Evolutionary conservation across 2,329 filamentous ascomycete species (phyloP).

Genomic region (Alternaria panax): DNA sequence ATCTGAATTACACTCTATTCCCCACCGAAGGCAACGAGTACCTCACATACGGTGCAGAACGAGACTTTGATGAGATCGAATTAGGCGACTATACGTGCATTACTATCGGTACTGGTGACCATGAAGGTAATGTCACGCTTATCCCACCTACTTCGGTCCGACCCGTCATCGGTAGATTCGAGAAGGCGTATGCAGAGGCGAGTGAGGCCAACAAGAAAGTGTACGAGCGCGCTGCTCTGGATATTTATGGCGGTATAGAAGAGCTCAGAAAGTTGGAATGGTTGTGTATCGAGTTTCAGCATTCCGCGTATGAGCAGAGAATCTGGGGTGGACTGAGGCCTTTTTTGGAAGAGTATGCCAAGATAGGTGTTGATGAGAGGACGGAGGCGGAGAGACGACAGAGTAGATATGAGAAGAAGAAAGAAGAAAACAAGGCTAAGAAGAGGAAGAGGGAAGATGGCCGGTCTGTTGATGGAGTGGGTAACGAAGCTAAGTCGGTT

Average conservation of each 20-base stretch:
- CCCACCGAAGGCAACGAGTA: neutral
- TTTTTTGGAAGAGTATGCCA: neutral
- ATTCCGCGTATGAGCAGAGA: slow-evolving; percentile 3
- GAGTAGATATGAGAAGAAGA: neutral
- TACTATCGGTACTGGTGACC: slow-evolving; percentile 10
- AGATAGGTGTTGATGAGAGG: neutral
- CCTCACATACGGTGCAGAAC: neutral
- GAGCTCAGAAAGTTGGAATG: slow-evolving; percentile 10
- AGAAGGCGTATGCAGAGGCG: slow-evolving; percentile 8
- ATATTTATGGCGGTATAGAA: slow-evolving; percentile 10
- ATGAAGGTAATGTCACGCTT: slow-evolving; percentile 8
- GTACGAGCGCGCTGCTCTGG: slow-evolving; percentile 10
- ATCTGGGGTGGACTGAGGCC: slow-evolving; percentile 9
- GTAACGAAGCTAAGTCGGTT: neutral
- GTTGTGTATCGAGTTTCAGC: slow-evolving; percentile 9
- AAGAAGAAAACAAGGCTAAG: neutral
- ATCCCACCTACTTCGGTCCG: slow-evolving; percentile 7
- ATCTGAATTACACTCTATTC: neutral
- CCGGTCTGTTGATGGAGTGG: neutral
- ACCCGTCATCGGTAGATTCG: neutral
- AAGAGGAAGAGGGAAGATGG: neutral
- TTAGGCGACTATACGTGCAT: neutral
- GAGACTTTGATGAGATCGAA: neutral
- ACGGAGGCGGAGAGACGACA: neutral
- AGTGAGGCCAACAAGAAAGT: neutral